phyloP scores from a whole-genome alignment of 2,329 filamentous ascomycete species.

The Lachnellula cervina region DNA sequence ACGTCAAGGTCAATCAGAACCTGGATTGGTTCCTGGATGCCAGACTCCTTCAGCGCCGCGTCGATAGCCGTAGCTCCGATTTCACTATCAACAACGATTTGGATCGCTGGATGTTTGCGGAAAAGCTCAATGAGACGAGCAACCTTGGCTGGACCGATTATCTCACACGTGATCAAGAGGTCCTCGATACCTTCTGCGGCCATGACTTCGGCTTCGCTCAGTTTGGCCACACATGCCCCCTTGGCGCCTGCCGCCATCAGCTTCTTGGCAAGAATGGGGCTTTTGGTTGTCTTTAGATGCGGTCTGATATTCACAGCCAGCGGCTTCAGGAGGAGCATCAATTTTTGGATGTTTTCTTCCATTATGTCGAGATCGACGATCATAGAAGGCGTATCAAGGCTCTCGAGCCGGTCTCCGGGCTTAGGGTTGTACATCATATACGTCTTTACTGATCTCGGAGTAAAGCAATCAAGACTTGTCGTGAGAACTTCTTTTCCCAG shows the following conservation, averaged over 20 bases:
- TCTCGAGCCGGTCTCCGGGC: conserved; percentile 38
- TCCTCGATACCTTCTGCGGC: conserved; percentile 42
- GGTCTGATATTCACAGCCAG: conserved; percentile 33
- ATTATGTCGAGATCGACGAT: conserved; percentile 38
- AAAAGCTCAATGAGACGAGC: conserved; percentile 41
- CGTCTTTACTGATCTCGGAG: too few species aligned
- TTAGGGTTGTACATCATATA: conserved; percentile 35
- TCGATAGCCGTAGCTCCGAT: conserved; percentile 42
- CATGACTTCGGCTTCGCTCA: conserved; percentile 43
- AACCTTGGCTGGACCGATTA: conserved; percentile 44
- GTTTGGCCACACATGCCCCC: conserved; percentile 48
- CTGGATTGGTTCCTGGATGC: conserved; percentile 35
- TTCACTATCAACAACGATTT: conserved; percentile 46
- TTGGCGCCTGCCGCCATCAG: conserved; percentile 43
- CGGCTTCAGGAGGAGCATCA: background rate
- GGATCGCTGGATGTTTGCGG: conserved; percentile 33
- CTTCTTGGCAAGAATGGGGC: conserved; percentile 39
- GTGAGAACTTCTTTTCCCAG: too few species aligned
- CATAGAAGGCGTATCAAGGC: conserved; percentile 52
- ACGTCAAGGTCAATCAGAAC: conserved; percentile 47
- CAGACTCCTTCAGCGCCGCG: conserved; percentile 34
- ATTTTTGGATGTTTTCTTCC: conserved; percentile 9
- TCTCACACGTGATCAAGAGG: conserved; percentile 47
- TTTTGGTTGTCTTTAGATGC: conserved; percentile 51
- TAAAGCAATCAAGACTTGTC: too few species aligned